Evolutionary conservation across 106 monocot genomes (phyloP).

Genomic region (Dioscorea dumetorum): DNA sequence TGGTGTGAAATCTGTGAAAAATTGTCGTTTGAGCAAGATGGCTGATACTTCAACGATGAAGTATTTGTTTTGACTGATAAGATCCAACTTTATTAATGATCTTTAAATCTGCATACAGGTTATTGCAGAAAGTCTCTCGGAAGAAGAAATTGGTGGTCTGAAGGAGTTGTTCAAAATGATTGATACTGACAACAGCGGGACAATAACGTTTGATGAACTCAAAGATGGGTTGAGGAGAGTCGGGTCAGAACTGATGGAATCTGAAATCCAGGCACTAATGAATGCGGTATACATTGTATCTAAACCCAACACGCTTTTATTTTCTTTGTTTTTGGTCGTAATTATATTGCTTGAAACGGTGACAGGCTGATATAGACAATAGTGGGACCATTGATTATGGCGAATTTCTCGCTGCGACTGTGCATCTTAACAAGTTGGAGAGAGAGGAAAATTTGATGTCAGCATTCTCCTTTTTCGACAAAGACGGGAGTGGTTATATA

Average conservation of each 20-base stretch:
- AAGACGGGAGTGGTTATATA: slow-evolving; percentile 86
- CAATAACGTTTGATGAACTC: slow-evolving; percentile 80
- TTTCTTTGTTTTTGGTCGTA: not conserved
- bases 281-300: slow-evolving; percentile 29
- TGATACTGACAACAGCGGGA: slow-evolving; percentile 74
- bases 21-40: no score
- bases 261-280: slow-evolving; percentile 75
- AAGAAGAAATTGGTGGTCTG: slow-evolving; percentile 89
- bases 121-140: slow-evolving; percentile 84
- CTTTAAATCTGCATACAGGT: slow-evolving; percentile 33
- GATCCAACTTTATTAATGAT: no score
- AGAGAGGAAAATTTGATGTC: slow-evolving; percentile 72
- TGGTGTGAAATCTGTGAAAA: no score
- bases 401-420: slow-evolving; percentile 85
- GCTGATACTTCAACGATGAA: no score
- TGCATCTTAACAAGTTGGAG: slow-evolving; percentile 90
- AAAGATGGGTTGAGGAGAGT: slow-evolving; percentile 67
- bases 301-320: not conserved
- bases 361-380: slow-evolving; percentile 89
- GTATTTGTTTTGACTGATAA: no score
- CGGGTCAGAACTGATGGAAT: slow-evolving; percentile 54
- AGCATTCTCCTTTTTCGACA: slow-evolving; percentile 87
- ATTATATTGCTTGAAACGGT: not conserved
- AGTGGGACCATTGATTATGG: slow-evolving; percentile 89
- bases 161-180: slow-evolving; percentile 77